Percentiles rank a stretch among this genome's conserved stretches.
Evolutionary conservation across 805 yeast genomes (phyloP).

Genomic region (Starmera pachycereana): DNA sequence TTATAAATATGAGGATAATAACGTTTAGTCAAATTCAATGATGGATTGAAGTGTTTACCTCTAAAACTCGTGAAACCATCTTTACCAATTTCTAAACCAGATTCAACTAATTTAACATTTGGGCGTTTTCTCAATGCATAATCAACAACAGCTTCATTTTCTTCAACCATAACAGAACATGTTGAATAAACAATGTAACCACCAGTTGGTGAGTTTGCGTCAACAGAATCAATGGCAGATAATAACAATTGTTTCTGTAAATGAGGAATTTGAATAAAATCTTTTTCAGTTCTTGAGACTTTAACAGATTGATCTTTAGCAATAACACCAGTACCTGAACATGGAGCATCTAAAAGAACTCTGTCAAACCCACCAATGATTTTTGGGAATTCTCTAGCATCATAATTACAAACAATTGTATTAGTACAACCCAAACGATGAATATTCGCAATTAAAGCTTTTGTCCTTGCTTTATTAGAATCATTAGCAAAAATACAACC

Average conservation of each 20-base stretch:
- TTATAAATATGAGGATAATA: constrained; percentile 98
- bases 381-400: constrained; percentile 96
- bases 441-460: constrained; percentile 91
- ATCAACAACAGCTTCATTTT: constrained; percentile 97
- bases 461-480: constrained; percentile 92
- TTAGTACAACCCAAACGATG: constrained; percentile 95
- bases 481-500: constrained; percentile 97
- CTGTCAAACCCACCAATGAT: constrained; percentile 98
- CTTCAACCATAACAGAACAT: constrained; percentile 97
- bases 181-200: constrained; percentile 95
- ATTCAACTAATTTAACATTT: constrained; percentile 86
- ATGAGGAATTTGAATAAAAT: constrained; percentile 93
- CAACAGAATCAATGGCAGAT: constrained; percentile 96
- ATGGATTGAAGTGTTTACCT: constrained; percentile 82
- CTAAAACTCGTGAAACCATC: constrained; percentile 91
- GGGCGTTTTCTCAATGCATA: constrained; percentile 95
- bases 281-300: constrained; percentile 88
- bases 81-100: constrained; percentile 89
- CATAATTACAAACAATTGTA: constrained; percentile 94
- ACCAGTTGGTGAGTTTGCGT: constrained; percentile 84
- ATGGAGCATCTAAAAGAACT: constrained; percentile 93
- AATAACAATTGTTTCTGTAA: constrained; percentile 87
- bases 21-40: constrained; percentile 75
- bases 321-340: constrained; percentile 99
- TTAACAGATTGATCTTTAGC: constrained; percentile 95